Conservation (phyloP, 805 yeast genomes). For the Schizosaccharomyces osmophilus region DNA sequence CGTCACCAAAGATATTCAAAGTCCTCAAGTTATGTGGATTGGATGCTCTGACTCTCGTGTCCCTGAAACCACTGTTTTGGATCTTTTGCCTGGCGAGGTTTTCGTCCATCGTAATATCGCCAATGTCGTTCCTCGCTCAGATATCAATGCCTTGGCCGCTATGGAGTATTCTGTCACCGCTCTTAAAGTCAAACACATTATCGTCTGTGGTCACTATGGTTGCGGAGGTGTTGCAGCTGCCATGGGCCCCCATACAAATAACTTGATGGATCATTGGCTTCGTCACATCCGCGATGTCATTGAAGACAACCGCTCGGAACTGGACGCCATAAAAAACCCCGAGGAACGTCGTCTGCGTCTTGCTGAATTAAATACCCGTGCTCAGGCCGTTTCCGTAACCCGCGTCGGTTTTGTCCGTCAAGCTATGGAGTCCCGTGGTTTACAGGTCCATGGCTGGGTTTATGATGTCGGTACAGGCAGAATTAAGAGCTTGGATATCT, state of each 20-base stretch:
- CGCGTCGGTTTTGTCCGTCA: slow-evolving; percentile 40
- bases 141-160: slow-evolving; percentile 50
- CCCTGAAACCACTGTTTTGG: slow-evolving; percentile 43
- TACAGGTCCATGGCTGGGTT: slow-evolving; percentile 61
- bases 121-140: slow-evolving; percentile 43
- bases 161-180: slow-evolving; percentile 74
- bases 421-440: slow-evolving; percentile 35
- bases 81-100: slow-evolving; percentile 71
- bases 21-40: slow-evolving; percentile 84
- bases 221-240: slow-evolving; percentile 86
- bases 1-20: slow-evolving; percentile 32
- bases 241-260: slow-evolving; percentile 12
- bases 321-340: slow-evolving; percentile 27
- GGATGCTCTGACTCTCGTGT: slow-evolving; percentile 87
- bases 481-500: background rate
- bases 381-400: slow-evolving; percentile 41
- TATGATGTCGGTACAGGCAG: slow-evolving; percentile 61
- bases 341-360: slow-evolving; percentile 33
- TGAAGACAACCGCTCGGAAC: slow-evolving; percentile 28
- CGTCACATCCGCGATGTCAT: slow-evolving; percentile 40
- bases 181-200: slow-evolving; percentile 51
- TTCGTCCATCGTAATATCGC: slow-evolving; percentile 79
- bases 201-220: slow-evolving; percentile 83
- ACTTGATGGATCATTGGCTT: slow-evolving; percentile 42
- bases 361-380: slow-evolving; percentile 50